Evolutionary conservation across 1,284 basidiomycete genomes (phyloP).

Genomic region (Cerioporus squamosus): DNA sequence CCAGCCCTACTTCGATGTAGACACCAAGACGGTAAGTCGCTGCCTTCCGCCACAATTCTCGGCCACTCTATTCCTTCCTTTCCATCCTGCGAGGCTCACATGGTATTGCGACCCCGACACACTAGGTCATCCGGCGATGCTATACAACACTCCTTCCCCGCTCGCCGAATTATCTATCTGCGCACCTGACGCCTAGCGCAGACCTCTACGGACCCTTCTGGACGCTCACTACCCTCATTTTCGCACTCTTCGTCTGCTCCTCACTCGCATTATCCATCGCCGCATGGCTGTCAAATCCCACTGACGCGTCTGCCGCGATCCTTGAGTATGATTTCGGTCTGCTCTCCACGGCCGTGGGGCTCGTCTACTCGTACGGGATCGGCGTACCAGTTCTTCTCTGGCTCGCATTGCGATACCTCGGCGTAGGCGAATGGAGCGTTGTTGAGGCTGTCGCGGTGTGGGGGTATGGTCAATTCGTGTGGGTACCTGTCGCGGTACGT

Average conservation of each 20-base stretch:
- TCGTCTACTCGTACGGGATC: slow-evolving; percentile 88
- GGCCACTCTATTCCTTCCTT: background rate
- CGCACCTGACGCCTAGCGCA: slow-evolving; percentile 64
- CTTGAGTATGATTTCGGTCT: slow-evolving; percentile 85
- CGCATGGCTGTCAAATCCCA: slow-evolving; percentile 73
- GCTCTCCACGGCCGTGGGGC: slow-evolving; percentile 78
- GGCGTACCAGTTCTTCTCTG: slow-evolving; percentile 80
- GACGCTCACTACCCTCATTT: slow-evolving; percentile 92
- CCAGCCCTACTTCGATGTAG: slow-evolving; percentile 81
- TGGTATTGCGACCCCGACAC: background rate
- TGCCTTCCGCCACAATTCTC: background rate
- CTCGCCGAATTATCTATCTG: slow-evolving; percentile 56
- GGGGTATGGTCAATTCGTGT: slow-evolving; percentile 77
- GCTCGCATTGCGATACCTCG: slow-evolving; percentile 81
- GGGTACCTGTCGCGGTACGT: slow-evolving; percentile 79
- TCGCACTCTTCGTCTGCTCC: slow-evolving; percentile 89
- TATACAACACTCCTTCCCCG: slow-evolving; percentile 73
- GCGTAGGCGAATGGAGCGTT: slow-evolving; percentile 85
- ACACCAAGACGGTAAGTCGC: slow-evolving; percentile 65
- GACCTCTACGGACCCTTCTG: slow-evolving; percentile 94
- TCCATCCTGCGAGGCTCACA: background rate
- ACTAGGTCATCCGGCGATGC: slow-evolving; percentile 70
- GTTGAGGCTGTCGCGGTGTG: slow-evolving; percentile 79
- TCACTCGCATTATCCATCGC: slow-evolving; percentile 86
- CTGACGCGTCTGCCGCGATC: slow-evolving; percentile 34